Conservation (phyloP, 176 grass and related monocot genomes). For the Oryza officinalis region DNA sequence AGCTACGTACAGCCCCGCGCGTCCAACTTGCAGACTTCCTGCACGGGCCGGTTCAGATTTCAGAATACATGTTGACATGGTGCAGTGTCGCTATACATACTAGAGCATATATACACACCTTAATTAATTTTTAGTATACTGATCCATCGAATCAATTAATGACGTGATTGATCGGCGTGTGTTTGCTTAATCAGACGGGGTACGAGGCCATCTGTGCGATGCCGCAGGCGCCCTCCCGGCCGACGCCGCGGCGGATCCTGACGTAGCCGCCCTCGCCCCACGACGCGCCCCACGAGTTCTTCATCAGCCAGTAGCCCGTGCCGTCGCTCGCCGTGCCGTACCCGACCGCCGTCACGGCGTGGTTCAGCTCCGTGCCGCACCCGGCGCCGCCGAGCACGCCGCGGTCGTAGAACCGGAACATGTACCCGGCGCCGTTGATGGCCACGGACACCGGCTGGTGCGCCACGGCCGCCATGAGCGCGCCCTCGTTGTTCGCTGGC, state of each 20-base stretch:
- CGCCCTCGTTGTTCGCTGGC: conserved; percentile 45
- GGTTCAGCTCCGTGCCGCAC: conserved; percentile 52
- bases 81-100: neutral
- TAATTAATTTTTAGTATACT: neutral
- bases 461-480: conserved; percentile 53
- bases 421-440: conserved; percentile 37
- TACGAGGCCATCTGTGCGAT: conserved; percentile 56
- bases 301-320: conserved; percentile 55
- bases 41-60: neutral
- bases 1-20: neutral
- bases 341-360: conserved; percentile 59
- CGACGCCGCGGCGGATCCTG: conserved; percentile 46
- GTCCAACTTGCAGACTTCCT: neutral
- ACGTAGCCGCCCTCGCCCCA: conserved; percentile 67
- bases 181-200: conserved; percentile 28
- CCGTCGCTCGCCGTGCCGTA: conserved; percentile 58
- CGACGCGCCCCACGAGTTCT: conserved; percentile 64
- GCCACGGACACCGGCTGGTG: conserved; percentile 61
- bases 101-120: neutral
- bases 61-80: too few relatives aligned
- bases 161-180: neutral
- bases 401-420: conserved; percentile 60
- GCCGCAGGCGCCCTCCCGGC: conserved; percentile 55
- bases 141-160: neutral
- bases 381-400: conserved; percentile 45